These are phyloP conservation scores for Blastocystis sp. DNA, from an alignment of 352 stramenopile species.

Conservation along the genomic window DNA sequence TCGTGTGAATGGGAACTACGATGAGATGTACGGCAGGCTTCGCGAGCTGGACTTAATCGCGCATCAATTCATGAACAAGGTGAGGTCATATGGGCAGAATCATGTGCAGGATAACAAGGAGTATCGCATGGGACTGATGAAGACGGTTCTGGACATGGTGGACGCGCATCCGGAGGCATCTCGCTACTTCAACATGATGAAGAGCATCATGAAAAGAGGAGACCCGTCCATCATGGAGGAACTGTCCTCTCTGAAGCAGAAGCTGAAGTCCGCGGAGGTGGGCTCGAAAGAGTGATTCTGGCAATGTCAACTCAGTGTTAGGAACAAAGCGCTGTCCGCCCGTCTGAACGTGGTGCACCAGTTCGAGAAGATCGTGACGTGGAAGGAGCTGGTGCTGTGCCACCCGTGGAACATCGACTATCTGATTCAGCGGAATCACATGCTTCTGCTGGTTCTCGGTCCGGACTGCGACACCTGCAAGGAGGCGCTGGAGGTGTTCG, in stretches of 20 bases:
- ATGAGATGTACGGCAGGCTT: constrained; percentile 30
- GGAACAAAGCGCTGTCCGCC: constrained; percentile 51
- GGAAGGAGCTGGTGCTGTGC: constrained; percentile 32
- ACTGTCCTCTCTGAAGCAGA: constrained; percentile 15
- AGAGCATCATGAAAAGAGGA: constrained; percentile 37
- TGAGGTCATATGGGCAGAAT: not conserved
- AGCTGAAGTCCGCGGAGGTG: not conserved
- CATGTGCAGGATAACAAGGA: constrained; percentile 15
- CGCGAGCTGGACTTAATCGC: constrained; percentile 13
- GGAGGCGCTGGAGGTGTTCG: constrained; percentile 23
- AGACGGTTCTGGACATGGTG: constrained; percentile 13
- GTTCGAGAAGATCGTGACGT: constrained; percentile 43
- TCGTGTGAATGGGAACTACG: constrained; percentile 14
- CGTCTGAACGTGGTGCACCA: constrained; percentile 56
- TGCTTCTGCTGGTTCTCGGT: constrained; percentile 14
- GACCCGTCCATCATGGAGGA: constrained; percentile 18
- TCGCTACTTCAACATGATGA: constrained; percentile 60
- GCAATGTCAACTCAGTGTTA: not conserved
- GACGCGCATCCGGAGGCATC: constrained; percentile 8
- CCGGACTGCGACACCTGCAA: constrained; percentile 12
- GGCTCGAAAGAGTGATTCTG: constrained; percentile 25
- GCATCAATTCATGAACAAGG: constrained; percentile 52
- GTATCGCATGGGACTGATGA: constrained; percentile 28
- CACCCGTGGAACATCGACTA: constrained; percentile 51
- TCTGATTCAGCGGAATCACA: constrained; percentile 36